A percentile compares a stretch with the other conserved stretches of the same genome.
Evolutionary conservation across 495 filamentous ascomycete genomes (phyloP).

Genomic region (Podospora pseudopauciseta): DNA sequence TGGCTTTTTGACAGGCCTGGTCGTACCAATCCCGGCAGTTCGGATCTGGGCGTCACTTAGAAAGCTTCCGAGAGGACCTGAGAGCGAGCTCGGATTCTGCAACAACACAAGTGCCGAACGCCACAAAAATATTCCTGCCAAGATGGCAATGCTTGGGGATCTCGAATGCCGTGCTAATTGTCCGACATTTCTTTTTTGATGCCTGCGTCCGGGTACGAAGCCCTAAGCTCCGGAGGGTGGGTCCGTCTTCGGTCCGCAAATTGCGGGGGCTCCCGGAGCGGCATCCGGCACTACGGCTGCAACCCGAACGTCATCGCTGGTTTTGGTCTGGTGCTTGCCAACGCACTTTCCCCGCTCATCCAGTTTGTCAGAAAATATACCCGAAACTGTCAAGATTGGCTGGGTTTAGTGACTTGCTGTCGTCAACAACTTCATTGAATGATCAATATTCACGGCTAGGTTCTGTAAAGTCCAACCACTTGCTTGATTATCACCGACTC

Average conservation of each 20-base stretch:
- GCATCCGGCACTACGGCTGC: not conserved
- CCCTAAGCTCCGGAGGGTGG: not conserved
- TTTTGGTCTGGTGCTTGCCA: not conserved
- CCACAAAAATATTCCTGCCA: not conserved
- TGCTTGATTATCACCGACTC: not conserved
- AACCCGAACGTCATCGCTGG: not conserved
- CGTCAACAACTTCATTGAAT: too few relatives aligned
- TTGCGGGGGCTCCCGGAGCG: not conserved
- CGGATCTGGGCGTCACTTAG: not conserved
- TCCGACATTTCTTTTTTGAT: not conserved
- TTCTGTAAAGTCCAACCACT: too few relatives aligned
- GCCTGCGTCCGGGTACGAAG: not conserved
- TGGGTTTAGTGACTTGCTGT: not conserved
- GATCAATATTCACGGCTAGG: too few relatives aligned
- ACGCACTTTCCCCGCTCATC: not conserved
- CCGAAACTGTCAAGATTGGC: not conserved
- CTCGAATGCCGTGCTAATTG: not conserved
- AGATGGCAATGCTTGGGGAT: not conserved
- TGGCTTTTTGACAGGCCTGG: not conserved
- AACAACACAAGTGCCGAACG: not conserved
- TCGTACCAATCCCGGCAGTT: slow-evolving; percentile 6
- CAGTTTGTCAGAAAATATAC: not conserved
- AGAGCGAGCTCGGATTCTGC: not conserved
- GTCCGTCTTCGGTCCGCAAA: not conserved
- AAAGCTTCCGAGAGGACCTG: not conserved